Evolutionary conservation across 2,329 filamentous ascomycete species (phyloP).

Genomic region (Trichoderma sp.): DNA sequence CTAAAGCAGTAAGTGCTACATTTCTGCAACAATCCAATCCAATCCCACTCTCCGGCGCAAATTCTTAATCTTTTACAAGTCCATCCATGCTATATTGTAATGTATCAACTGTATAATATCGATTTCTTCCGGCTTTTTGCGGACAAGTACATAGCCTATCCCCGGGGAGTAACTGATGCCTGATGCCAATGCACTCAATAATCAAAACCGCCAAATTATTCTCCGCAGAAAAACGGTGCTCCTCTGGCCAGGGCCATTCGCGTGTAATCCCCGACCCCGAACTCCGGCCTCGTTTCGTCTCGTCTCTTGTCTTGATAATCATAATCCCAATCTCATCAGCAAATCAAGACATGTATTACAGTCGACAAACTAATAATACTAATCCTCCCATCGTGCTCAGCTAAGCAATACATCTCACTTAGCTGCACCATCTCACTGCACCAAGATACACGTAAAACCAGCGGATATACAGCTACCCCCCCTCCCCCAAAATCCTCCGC

Average conservation of each 20-base stretch:
- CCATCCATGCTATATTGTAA: background rate
- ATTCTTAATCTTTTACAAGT: background rate
- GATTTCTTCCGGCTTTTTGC: background rate
- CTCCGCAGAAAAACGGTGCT: background rate
- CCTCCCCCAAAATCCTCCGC: background rate
- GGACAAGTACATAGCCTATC: background rate
- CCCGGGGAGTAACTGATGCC: background rate
- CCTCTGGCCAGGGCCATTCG: background rate
- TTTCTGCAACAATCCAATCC: background rate
- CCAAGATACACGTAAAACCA: background rate
- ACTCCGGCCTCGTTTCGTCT: background rate
- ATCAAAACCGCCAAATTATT: background rate
- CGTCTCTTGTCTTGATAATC: background rate
- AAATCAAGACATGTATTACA: background rate
- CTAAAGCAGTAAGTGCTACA: background rate
- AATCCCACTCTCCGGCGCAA: background rate
- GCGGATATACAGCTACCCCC: background rate
- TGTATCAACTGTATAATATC: background rate
- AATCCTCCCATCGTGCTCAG: background rate
- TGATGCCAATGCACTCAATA: background rate
- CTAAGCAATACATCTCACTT: background rate
- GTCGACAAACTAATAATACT: background rate
- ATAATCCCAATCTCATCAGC: background rate
- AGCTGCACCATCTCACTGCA: background rate
- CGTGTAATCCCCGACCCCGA: slow-evolving; percentile 5